Conservation (phyloP, 495 filamentous ascomycete species). For the Neurospora sp. region DNA sequence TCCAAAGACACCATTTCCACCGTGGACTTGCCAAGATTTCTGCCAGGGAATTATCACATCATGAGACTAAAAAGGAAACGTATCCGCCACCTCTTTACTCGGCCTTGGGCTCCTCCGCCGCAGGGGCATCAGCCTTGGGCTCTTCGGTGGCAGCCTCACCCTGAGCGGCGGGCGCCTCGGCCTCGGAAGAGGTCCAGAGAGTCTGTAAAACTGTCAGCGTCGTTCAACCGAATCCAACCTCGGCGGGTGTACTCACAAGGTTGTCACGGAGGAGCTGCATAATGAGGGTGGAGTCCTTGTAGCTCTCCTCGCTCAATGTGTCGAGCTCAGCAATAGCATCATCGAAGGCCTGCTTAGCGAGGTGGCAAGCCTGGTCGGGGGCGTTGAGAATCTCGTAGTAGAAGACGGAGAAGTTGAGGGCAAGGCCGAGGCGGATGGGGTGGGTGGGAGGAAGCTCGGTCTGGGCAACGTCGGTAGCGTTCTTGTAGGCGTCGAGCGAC, state of each 20-base stretch:
- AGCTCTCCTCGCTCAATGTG: slow-evolving; percentile 98
- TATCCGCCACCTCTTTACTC: slow-evolving; percentile 32
- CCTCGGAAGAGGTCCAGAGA: slow-evolving; percentile 98
- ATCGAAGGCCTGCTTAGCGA: slow-evolving; percentile 98
- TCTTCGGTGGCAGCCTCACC: slow-evolving; percentile 48
- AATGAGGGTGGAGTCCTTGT: slow-evolving; percentile 99
- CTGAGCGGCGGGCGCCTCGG: slow-evolving; percentile 62
- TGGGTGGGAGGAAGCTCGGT: slow-evolving; percentile 97
- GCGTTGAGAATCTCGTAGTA: slow-evolving; percentile 99
- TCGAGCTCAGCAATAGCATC: slow-evolving; percentile 98
- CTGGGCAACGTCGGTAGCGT: slow-evolving; percentile 91
- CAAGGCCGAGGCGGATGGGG: slow-evolving; percentile 96
- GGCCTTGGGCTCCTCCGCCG: slow-evolving; percentile 41
- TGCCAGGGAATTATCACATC: slow-evolving; percentile 25
- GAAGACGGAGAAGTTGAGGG: slow-evolving; percentile 99
- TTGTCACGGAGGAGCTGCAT: slow-evolving; percentile 99
- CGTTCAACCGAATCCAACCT: not conserved
- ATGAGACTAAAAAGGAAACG: slow-evolving; percentile 19
- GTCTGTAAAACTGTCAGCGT: slow-evolving; percentile 47
- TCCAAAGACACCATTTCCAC: slow-evolving; percentile 44
- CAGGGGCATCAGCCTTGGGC: slow-evolving; percentile 32
- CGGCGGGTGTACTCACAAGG: slow-evolving; percentile 54
- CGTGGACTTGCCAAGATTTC: slow-evolving; percentile 28
- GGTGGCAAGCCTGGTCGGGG: slow-evolving; percentile 95
- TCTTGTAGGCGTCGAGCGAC: slow-evolving; percentile 96